These are phyloP conservation scores for Talaromyces borbonicus DNA, from an alignment of 495 filamentous ascomycete genomes.

Conservation along the genomic window DNA sequence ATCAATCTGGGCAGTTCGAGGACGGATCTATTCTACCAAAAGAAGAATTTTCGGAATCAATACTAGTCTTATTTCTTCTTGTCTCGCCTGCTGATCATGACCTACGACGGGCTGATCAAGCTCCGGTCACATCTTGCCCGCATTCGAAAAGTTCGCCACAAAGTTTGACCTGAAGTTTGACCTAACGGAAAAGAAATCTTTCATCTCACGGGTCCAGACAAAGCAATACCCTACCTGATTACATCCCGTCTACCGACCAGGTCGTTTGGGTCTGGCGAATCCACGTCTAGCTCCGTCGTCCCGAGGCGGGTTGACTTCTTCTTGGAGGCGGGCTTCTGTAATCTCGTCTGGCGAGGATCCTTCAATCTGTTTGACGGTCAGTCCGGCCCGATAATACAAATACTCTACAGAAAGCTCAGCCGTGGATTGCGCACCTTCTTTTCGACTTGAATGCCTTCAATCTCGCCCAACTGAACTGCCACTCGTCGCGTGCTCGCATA, in stretches of 20 bases:
- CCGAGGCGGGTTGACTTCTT: slow-evolving; percentile 66
- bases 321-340: slow-evolving; percentile 55
- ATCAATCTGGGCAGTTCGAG: slow-evolving; percentile 93
- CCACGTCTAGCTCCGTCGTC: slow-evolving; percentile 51
- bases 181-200: too few species aligned
- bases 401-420: neutral
- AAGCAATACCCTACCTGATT: too few species aligned
- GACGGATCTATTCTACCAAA: slow-evolving; percentile 88
- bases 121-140: too few species aligned
- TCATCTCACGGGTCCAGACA: too few species aligned
- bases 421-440: slow-evolving; percentile 56
- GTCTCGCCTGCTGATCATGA: neutral
- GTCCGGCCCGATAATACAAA: slow-evolving; percentile 15
- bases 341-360: slow-evolving; percentile 69
- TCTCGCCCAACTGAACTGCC: slow-evolving; percentile 56
- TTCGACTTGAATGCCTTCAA: slow-evolving; percentile 60
- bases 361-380: slow-evolving; percentile 42
- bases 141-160: too few species aligned
- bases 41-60: slow-evolving; percentile 66
- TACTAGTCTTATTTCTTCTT: slow-evolving; percentile 22
- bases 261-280: slow-evolving; percentile 85
- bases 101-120: neutral
- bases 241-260: slow-evolving; percentile 43
- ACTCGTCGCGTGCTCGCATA: slow-evolving; percentile 75
- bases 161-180: too few species aligned